phyloP scores from a whole-genome alignment of 768 basidiomycete species.

The Leccinum fibrillosum region DNA sequence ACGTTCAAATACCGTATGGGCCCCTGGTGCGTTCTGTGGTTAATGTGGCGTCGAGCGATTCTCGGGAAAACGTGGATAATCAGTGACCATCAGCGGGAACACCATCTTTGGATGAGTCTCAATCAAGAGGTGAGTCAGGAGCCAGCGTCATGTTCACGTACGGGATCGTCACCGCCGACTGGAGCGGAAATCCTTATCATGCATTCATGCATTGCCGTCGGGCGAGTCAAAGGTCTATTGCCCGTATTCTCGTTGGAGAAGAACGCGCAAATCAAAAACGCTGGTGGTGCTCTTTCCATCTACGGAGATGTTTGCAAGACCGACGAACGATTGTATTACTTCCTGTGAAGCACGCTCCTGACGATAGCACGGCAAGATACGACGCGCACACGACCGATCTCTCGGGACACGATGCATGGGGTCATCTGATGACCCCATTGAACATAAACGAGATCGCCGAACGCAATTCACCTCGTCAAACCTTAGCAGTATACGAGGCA shows the following conservation, averaged over 20 bases:
- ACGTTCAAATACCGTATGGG: neutral
- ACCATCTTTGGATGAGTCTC: neutral
- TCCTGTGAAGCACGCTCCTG: neutral
- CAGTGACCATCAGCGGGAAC: neutral
- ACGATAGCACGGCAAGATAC: neutral
- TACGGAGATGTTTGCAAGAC: neutral
- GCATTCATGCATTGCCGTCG: neutral
- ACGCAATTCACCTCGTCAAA: slow-evolving; percentile 6
- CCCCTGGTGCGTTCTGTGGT: neutral
- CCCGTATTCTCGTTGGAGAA: neutral
- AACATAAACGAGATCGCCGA: neutral
- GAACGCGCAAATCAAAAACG: neutral
- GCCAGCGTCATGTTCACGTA: neutral
- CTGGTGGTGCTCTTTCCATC: neutral
- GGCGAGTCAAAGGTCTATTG: neutral
- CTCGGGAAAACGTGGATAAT: neutral
- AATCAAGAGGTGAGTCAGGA: neutral
- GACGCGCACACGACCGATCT: neutral
- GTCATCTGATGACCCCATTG: neutral
- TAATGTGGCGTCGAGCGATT: neutral
- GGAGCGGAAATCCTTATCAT: neutral
- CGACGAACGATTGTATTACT: neutral
- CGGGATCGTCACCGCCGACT: neutral
- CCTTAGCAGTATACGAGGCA: neutral
- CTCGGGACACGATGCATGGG: neutral